Evolutionary conservation across 208 protist species (phyloP), one percentile per base, ranked within the genome.

Genomic region (Wallacemonas sp.): DNA sequence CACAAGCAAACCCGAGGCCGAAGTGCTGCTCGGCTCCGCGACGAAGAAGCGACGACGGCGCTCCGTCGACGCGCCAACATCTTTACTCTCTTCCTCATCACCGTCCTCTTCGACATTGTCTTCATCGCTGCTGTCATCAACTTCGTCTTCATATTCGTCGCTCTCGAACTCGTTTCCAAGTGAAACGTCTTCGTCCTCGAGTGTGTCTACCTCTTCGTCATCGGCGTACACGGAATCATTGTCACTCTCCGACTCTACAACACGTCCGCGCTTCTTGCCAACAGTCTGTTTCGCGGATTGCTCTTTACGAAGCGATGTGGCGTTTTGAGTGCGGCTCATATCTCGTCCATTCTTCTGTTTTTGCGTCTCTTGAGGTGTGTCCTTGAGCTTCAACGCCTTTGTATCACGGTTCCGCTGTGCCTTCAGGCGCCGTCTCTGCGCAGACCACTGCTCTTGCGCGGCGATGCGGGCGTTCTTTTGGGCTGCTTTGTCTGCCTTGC

Each of bases 391-490:
- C 36, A 41, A 41, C 36, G 6, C 36, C 47, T 78, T 49, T 17
- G 49, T 54, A 62, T 66, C 41, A 2, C 31, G 33, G 39, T 67
- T 42, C 49, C 68, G 49, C 41, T 54, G 61, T 21, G 49, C 59
- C 47, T 66, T 45, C 39, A 66, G 53, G 0, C 62, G 54, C 21
- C 80, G 76, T n/a, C 85, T 68, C 62, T 80, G 62, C 70, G 81
- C 68, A 0, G 76, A 51, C 77, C 84, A 91, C 54, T 66, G 59
- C 62, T 75, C 66, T 26, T 94, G 88, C 14, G 73, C 70, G 19
- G 44, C 66, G 22, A 94, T 87, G 33, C 88, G 84, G 17, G 59
- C 24, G 53, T 74, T 63, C 65, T 91, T 91, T 45, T 69, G 69
- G 17, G 66, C 66, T 17, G 49, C 45, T 27, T 79, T 71, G 51